Conservation (phyloP, 2,329 filamentous ascomycete species). For the Diplocarpon rosae region DNA sequence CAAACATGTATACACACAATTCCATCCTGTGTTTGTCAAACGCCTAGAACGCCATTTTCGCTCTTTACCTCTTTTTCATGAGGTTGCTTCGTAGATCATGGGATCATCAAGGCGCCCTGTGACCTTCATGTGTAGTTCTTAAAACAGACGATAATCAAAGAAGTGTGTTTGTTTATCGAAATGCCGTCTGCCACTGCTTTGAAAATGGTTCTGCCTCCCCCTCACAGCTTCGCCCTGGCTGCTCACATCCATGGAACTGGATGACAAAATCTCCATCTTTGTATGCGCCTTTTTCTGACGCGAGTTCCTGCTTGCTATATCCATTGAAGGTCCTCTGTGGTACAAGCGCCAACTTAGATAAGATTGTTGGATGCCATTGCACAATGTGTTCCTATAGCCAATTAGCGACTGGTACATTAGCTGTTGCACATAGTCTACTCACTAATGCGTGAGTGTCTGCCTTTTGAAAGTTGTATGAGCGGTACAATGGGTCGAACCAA, state of each 20-base stretch:
- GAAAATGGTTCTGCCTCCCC: conserved; percentile 45
- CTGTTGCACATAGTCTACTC: conserved; percentile 27
- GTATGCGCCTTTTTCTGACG: conserved; percentile 49
- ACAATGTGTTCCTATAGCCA: conserved; percentile 65
- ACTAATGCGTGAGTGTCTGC: conserved; percentile 86
- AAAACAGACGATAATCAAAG: conserved; percentile 4
- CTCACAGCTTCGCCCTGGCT: conserved; percentile 51
- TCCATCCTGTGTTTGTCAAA: conserved; percentile 8
- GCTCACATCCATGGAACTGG: conserved; percentile 63
- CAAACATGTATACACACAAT: conserved; percentile 19
- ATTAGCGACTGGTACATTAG: conserved; percentile 2
- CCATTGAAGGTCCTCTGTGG: conserved; percentile 76
- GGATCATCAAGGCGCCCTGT: conserved; percentile 15
- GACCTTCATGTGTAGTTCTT: conserved; percentile 13
- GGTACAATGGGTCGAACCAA: conserved; percentile 92
- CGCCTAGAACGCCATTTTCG: conserved; percentile 21
- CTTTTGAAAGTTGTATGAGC: conserved; percentile 92
- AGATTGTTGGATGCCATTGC: conserved; percentile 94
- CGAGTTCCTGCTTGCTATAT: conserved; percentile 42
- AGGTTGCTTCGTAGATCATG: conserved; percentile 18
- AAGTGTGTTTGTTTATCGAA: conserved; percentile 10
- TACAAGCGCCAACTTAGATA: conserved; percentile 82
- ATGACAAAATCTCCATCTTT: conserved; percentile 78
- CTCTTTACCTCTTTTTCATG: conserved; percentile 6
- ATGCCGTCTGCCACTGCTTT: conserved; percentile 27